phyloP scores from a whole-genome alignment of 306 rosid genomes.

The Crataegus laevigata region DNA sequence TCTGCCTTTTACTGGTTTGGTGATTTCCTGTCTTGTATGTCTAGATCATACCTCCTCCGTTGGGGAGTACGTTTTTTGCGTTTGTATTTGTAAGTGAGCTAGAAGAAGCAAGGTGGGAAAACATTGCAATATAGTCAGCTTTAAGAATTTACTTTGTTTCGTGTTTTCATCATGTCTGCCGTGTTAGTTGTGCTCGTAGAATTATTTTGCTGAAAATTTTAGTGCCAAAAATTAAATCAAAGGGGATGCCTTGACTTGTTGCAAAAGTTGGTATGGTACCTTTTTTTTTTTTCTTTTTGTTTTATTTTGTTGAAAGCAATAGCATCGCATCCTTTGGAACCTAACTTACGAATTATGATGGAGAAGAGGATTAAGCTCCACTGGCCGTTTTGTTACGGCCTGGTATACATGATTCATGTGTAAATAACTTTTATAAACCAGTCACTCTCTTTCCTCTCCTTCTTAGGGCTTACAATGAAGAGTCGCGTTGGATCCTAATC shows the following conservation, averaged over 20 bases:
- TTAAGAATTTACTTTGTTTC: constrained; percentile 6
- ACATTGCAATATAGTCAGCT: constrained; percentile 61
- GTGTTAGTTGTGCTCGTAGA: neutral
- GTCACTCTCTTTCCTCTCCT: too few relatives aligned
- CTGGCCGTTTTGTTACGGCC: neutral
- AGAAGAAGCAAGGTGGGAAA: constrained; percentile 80
- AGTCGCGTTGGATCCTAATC: too few relatives aligned
- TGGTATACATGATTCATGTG: too few relatives aligned
- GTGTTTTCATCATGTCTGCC: neutral
- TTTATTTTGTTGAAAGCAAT: too few relatives aligned
- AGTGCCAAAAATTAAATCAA: neutral
- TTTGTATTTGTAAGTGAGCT: constrained; percentile 56
- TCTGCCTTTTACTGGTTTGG: constrained; percentile 30
- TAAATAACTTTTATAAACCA: too few relatives aligned
- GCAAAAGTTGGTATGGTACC: neutral
- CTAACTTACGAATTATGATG: too few relatives aligned
- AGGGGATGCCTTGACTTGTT: neutral
- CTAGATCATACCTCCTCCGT: constrained; percentile 41
- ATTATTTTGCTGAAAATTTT: neutral
- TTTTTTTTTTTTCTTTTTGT: too few relatives aligned
- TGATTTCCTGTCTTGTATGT: constrained; percentile 74
- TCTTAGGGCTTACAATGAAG: too few relatives aligned
- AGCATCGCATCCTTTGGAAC: neutral
- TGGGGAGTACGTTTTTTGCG: constrained; percentile 40
- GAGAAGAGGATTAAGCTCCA: neutral